Percentiles rank a stretch among this genome's conserved stretches.
These are phyloP conservation scores for Acanthamoeba quina DNA, from an alignment of 208 protist species.

Conservation along the genomic window DNA sequence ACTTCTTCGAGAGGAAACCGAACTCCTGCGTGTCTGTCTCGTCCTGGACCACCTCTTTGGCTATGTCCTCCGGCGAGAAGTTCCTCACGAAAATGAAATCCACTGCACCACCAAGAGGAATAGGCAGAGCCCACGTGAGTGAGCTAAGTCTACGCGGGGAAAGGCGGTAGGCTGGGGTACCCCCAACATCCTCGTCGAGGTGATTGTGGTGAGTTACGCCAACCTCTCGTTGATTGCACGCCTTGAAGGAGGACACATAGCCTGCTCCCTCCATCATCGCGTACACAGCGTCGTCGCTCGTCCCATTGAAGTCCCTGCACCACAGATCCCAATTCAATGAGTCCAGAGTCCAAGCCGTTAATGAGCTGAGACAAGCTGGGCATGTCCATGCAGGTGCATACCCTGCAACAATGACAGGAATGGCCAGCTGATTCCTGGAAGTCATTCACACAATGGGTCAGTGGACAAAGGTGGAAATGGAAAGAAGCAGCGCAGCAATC, in stretches of 20 bases:
- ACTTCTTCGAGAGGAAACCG: background rate
- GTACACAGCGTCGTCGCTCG: slow-evolving; percentile 21
- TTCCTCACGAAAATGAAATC: slow-evolving; percentile 68
- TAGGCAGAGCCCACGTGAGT: background rate
- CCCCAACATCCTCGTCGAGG: slow-evolving; percentile 56
- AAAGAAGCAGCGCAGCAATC: background rate
- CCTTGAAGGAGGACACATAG: background rate
- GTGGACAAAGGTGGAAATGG: background rate
- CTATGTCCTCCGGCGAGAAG: background rate
- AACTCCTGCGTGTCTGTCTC: background rate
- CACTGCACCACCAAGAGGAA: background rate
- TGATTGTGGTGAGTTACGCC: slow-evolving; percentile 63
- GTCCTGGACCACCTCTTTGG: background rate
- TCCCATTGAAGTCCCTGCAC: slow-evolving; percentile 66
- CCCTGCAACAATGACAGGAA: slow-evolving; percentile 55
- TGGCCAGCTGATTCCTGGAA: background rate
- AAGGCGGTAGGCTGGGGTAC: background rate
- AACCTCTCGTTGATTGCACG: background rate
- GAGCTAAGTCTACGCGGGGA: background rate
- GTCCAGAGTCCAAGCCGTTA: background rate
- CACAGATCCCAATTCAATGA: background rate
- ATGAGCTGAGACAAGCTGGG: background rate
- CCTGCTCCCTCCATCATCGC: slow-evolving; percentile 35
- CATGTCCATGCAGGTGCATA: background rate
- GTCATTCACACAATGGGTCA: background rate